Percentiles rank a stretch among this genome's conserved stretches.
phyloP scores from a whole-genome alignment of 2,329 filamentous ascomycete genomes.

The Ophiostoma australiae region DNA sequence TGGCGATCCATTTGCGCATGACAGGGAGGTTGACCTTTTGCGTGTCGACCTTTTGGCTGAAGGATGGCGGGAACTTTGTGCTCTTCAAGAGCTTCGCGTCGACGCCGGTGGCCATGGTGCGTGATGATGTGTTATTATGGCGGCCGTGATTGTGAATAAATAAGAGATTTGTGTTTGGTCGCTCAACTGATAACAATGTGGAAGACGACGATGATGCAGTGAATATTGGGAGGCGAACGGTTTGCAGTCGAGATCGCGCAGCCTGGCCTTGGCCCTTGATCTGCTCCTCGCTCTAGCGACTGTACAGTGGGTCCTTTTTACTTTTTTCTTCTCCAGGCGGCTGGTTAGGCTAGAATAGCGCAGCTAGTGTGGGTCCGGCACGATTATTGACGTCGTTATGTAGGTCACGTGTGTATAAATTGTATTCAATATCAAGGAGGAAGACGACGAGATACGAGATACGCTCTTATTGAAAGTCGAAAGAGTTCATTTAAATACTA shows the following conservation, averaged over 20 bases:
- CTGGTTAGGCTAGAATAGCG: neutral
- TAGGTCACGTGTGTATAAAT: neutral
- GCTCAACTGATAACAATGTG: neutral
- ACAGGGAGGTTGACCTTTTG: slow-evolving; percentile 94
- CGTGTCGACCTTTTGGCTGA: slow-evolving; percentile 94
- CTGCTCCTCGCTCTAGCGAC: neutral
- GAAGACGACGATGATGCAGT: neutral
- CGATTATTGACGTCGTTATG: neutral
- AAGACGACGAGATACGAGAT: neutral
- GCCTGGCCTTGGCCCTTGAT: neutral
- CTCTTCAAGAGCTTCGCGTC: slow-evolving; percentile 84
- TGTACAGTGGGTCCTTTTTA: neutral
- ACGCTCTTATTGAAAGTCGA: neutral
- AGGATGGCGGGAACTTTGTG: slow-evolving; percentile 91
- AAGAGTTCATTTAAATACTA: too few species aligned
- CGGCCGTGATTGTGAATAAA: neutral
- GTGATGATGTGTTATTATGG: neutral
- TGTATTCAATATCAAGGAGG: neutral
- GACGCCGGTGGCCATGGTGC: slow-evolving; percentile 70
- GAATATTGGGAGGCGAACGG: neutral
- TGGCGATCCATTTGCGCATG: slow-evolving; percentile 89
- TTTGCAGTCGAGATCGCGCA: neutral
- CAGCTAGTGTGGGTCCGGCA: neutral
- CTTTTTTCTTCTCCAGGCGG: slow-evolving; percentile 1
- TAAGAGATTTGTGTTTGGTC: neutral